Percentiles rank a stretch among this genome's conserved stretches.
phyloP scores from a whole-genome alignment of 2,329 filamentous ascomycete genomes.

The Diaporthe eres region DNA sequence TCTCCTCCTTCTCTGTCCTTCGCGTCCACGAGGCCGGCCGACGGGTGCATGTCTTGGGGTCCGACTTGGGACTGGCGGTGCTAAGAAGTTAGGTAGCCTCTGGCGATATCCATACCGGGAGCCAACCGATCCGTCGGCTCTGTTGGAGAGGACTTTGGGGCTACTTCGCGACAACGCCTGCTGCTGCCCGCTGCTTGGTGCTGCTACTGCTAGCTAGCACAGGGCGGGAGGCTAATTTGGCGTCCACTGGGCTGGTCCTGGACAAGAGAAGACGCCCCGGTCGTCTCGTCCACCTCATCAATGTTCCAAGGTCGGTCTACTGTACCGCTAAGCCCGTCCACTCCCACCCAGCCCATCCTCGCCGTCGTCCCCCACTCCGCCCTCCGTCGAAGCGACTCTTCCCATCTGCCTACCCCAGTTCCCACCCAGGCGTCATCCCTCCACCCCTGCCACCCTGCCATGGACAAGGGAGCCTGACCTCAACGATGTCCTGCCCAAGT shows the following conservation, averaged over 20 bases:
- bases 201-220: neutral
- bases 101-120: conserved; percentile 18
- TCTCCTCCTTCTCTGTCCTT: neutral
- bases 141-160: conserved; percentile 16
- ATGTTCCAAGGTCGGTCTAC: conserved; percentile 23
- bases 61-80: conserved; percentile 5
- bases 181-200: neutral
- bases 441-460: conserved; percentile 28
- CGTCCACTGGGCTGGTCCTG: conserved; percentile 28
- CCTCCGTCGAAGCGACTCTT: conserved; percentile 22
- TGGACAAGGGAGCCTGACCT: conserved; percentile 21
- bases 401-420: conserved; percentile 31
- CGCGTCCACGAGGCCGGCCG: neutral
- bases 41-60: neutral
- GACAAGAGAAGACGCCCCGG: conserved; percentile 1
- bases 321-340: conserved; percentile 22
- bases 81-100: neutral
- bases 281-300: conserved; percentile 32
- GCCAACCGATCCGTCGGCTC: conserved; percentile 14
- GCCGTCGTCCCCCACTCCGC: conserved; percentile 31
- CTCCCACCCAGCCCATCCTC: conserved; percentile 21
- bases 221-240: conserved; percentile 36
- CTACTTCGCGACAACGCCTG: conserved; percentile 23
- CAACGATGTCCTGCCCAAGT: conserved; percentile 18
- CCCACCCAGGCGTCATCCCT: conserved; percentile 33